Conservation (phyloP, 176 grass and related monocot species). For the Zizania latifolia region DNA sequence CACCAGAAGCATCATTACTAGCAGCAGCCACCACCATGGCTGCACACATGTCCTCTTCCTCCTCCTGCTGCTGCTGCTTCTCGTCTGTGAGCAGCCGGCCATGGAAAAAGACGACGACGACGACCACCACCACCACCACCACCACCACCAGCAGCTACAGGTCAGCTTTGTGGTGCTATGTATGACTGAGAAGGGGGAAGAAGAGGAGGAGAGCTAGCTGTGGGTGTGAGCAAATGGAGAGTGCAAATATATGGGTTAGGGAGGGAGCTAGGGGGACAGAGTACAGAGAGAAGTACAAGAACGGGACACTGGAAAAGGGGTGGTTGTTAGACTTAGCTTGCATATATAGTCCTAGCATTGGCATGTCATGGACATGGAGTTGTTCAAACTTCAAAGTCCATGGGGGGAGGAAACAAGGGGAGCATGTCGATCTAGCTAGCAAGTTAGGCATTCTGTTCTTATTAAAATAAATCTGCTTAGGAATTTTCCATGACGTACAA, state of each 20-base stretch:
- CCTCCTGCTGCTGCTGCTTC: background rate
- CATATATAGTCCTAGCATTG: background rate
- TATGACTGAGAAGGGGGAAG: background rate
- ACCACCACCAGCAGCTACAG: too few species aligned
- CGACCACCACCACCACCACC: too few species aligned
- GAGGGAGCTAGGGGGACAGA: constrained; percentile 4
- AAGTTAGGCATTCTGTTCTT: background rate
- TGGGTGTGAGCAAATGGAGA: constrained; percentile 17
- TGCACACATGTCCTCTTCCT: background rate
- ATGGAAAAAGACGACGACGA: background rate
- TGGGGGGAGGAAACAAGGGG: background rate
- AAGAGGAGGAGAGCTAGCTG: background rate
- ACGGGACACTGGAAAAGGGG: background rate
- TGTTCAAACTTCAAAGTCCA: constrained; percentile 9
- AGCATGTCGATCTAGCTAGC: background rate
- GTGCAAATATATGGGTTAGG: constrained; percentile 14
- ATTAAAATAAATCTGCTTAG: background rate
- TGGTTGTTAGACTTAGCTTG: background rate
- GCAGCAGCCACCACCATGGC: background rate
- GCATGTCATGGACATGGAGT: background rate
- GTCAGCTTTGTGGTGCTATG: constrained; percentile 6
- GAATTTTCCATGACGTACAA: background rate
- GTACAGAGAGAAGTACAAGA: background rate
- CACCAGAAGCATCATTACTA: constrained; percentile 16
- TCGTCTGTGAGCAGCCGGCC: constrained; percentile 7